Conservation (phyloP, 1,139 yeast genomes). For the Saccharomyces pastorianus region DNA sequence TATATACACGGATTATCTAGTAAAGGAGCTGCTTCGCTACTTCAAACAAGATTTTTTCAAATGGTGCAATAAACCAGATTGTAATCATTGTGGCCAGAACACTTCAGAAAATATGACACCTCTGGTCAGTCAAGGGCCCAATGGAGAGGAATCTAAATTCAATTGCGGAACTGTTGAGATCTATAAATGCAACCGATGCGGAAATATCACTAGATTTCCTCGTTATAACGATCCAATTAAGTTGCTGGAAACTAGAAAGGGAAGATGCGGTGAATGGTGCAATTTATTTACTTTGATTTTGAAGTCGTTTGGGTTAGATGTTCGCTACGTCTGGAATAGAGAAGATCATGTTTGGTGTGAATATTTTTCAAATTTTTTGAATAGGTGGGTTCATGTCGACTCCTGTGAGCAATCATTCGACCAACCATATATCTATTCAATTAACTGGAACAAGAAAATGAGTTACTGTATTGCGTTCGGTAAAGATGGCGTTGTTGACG, state of each 20-base stretch:
- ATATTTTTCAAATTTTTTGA: conserved; percentile 52
- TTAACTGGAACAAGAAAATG: conserved; percentile 93
- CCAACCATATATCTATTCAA: conserved; percentile 65
- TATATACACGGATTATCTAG: conserved; percentile 63
- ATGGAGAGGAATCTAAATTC: conserved; percentile 35
- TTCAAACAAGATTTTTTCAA: conserved; percentile 72
- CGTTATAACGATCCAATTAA: conserved; percentile 64
- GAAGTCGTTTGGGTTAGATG: conserved; percentile 54
- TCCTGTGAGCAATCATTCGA: conserved; percentile 84
- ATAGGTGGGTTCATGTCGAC: conserved; percentile 82
- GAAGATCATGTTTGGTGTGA: conserved; percentile 98
- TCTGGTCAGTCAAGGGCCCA: conserved; percentile 35
- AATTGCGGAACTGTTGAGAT: conserved; percentile 51
- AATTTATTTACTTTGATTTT: conserved; percentile 68
- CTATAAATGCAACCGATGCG: conserved; percentile 52
- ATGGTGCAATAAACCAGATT: conserved; percentile 73
- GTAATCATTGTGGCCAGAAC: conserved; percentile 45
- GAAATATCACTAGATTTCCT: conserved; percentile 49
- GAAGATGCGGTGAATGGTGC: conserved; percentile 97
- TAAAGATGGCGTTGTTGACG: conserved; percentile 54
- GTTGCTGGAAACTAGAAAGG: conserved; percentile 52
- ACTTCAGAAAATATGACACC: conserved; percentile 29
- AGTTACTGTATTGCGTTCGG: conserved; percentile 72
- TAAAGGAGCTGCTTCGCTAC: conserved; percentile 61
- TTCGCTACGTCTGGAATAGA: conserved; percentile 73